A percentile compares a stretch with the other conserved stretches of the same genome.
Conservation (phyloP, 768 basidiomycete species). For the Pulveroboletus sp. region DNA sequence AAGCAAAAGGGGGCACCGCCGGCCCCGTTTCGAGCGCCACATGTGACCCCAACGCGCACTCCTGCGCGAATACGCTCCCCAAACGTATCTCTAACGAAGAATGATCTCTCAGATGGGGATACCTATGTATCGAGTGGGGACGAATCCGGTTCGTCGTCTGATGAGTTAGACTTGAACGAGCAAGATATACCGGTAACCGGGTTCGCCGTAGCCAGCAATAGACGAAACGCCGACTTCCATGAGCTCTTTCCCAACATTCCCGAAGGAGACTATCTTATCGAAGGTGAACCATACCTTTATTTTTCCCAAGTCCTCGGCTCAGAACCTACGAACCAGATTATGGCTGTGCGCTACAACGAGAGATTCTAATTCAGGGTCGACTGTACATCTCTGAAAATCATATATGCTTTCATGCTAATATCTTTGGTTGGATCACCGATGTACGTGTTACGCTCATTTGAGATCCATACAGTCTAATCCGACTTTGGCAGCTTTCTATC, state of each 20-base stretch:
- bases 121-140: slow-evolving; percentile 24
- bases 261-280: slow-evolving; percentile 96
- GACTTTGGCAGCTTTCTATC: slow-evolving; percentile 61
- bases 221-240: slow-evolving; percentile 94
- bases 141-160: slow-evolving; percentile 30
- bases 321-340: slow-evolving; percentile 60
- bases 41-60: slow-evolving; percentile 6
- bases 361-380: slow-evolving; percentile 94
- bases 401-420: slow-evolving; percentile 98
- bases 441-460: slow-evolving; percentile 45
- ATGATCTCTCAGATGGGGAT: slow-evolving; percentile 32
- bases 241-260: slow-evolving; percentile 85
- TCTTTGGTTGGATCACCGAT: slow-evolving; percentile 98
- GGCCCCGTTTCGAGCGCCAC: not conserved
- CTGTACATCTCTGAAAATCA: slow-evolving; percentile 98
- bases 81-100: slow-evolving; percentile 16
- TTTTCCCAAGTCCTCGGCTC: not conserved
- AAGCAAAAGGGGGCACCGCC: slow-evolving; percentile 7
- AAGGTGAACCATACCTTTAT: slow-evolving; percentile 55
- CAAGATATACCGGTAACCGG: slow-evolving; percentile 91
- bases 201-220: slow-evolving; percentile 94
- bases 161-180: slow-evolving; percentile 34
- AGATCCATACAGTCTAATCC: slow-evolving; percentile 6
- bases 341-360: slow-evolving; percentile 93
- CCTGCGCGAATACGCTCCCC: slow-evolving; percentile 13